These are phyloP conservation scores for Eucalyptus curtisii DNA, from an alignment of 345 rosid genomes.

Conservation along the genomic window DNA sequence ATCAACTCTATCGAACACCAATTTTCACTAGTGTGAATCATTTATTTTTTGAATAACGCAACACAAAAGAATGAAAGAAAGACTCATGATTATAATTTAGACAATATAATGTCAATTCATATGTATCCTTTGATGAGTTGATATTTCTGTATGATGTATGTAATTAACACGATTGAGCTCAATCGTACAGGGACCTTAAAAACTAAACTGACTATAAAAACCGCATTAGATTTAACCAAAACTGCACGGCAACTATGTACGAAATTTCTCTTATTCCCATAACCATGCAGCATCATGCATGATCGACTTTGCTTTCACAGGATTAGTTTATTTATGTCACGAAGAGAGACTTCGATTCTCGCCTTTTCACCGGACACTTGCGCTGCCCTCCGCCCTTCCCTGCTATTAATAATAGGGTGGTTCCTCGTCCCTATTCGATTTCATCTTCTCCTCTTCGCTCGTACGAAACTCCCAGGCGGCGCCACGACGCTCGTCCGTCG, in stretches of 20 bases:
- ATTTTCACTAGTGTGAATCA: background rate
- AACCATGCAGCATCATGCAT: background rate
- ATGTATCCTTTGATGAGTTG: rapidly evolving
- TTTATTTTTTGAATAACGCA: background rate
- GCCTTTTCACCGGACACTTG: background rate
- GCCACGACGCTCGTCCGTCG: background rate
- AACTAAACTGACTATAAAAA: background rate
- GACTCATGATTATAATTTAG: background rate
- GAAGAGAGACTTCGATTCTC: background rate
- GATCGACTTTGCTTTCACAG: background rate
- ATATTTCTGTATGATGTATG: background rate
- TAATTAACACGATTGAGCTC: background rate
- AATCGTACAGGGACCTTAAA: background rate
- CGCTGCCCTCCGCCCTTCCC: background rate
- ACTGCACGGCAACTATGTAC: background rate
- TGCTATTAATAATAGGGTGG: background rate
- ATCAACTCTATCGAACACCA: rapidly evolving
- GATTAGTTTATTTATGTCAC: background rate
- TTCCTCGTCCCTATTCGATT: background rate
- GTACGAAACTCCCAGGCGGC: background rate
- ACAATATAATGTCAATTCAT: background rate
- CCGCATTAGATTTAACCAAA: background rate
- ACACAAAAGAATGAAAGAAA: background rate
- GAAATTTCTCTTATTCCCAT: background rate
- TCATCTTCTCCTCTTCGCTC: background rate